These are phyloP conservation scores for Litsea cubeba DNA, from an alignment of 164 flowering plant genomes.

Conservation along the genomic window DNA sequence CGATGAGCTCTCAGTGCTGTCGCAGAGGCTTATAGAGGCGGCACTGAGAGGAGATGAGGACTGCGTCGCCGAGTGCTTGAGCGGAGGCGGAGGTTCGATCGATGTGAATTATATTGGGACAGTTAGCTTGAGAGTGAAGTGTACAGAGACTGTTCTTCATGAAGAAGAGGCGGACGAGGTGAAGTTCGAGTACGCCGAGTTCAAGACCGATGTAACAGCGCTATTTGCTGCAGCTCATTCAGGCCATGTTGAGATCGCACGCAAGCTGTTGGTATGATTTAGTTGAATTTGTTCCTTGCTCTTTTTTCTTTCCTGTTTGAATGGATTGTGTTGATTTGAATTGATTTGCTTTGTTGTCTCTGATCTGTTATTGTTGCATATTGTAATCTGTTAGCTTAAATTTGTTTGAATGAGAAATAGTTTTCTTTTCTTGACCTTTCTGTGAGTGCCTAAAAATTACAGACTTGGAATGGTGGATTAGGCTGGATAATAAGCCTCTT, in stretches of 20 bases:
- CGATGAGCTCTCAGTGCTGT: slow-evolving; percentile 11
- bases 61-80: slow-evolving; percentile 11
- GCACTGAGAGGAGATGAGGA: slow-evolving; percentile 16
- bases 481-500: no score
- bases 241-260: slow-evolving; percentile 13
- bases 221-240: slow-evolving; percentile 25
- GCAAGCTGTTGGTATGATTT: slow-evolving; percentile 19
- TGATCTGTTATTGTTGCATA: neutral
- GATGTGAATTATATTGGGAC: slow-evolving; percentile 25
- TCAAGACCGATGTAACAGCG: slow-evolving; percentile 24
- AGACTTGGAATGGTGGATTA: no score
- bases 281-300: neutral
- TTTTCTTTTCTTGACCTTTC: neutral
- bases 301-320: no score
- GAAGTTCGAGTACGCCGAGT: slow-evolving; percentile 17
- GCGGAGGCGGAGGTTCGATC: neutral
- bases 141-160: slow-evolving; percentile 8
- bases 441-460: no score
- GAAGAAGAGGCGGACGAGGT: slow-evolving; percentile 22
- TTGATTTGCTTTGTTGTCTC: neutral
- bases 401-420: neutral
- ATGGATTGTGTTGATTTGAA: neutral
- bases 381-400: neutral
- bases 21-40: slow-evolving; percentile 23
- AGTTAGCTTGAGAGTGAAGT: slow-evolving; percentile 20